These are phyloP conservation scores for Septoria petroselini DNA, from an alignment of 2,329 filamentous ascomycete genomes.

Conservation along the genomic window DNA sequence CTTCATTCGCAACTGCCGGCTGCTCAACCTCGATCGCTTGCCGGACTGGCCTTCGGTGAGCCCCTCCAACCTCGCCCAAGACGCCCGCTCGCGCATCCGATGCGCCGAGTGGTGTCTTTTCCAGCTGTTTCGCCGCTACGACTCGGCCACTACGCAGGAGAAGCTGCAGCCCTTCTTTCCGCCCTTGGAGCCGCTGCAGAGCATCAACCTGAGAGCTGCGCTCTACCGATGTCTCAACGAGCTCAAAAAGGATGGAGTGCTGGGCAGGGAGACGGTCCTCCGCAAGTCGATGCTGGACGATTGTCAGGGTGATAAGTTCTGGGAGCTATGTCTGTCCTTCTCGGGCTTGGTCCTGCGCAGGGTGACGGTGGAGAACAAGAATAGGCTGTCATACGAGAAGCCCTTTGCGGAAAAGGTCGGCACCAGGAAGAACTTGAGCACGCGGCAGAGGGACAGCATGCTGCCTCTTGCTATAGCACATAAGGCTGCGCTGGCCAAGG, in stretches of 20 bases:
- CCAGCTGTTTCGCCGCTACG: slow-evolving; percentile 80
- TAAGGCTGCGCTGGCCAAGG: slow-evolving; percentile 60
- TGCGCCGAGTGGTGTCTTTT: slow-evolving; percentile 89
- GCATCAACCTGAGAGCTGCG: slow-evolving; percentile 80
- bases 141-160: slow-evolving; percentile 69
- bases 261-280: slow-evolving; percentile 75
- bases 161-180: slow-evolving; percentile 91
- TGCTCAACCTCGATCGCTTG: slow-evolving; percentile 73
- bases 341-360: slow-evolving; percentile 80
- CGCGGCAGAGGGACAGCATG: slow-evolving; percentile 45
- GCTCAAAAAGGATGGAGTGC: slow-evolving; percentile 78
- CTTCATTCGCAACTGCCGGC: slow-evolving; percentile 78
- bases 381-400: slow-evolving; percentile 29
- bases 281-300: slow-evolving; percentile 97
- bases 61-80: slow-evolving; percentile 64
- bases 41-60: slow-evolving; percentile 79
- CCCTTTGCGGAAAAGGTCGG: slow-evolving; percentile 53
- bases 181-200: slow-evolving; percentile 83
- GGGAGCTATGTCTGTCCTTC: slow-evolving; percentile 79
- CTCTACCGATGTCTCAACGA: slow-evolving; percentile 78
- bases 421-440: slow-evolving; percentile 40
- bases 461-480: slow-evolving; percentile 70
- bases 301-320: slow-evolving; percentile 85
- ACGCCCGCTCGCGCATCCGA: slow-evolving; percentile 74
- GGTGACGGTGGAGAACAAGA: slow-evolving; percentile 48